Conservation (phyloP, 768 basidiomycete genomes). For the Xanthoconium stramineum region DNA sequence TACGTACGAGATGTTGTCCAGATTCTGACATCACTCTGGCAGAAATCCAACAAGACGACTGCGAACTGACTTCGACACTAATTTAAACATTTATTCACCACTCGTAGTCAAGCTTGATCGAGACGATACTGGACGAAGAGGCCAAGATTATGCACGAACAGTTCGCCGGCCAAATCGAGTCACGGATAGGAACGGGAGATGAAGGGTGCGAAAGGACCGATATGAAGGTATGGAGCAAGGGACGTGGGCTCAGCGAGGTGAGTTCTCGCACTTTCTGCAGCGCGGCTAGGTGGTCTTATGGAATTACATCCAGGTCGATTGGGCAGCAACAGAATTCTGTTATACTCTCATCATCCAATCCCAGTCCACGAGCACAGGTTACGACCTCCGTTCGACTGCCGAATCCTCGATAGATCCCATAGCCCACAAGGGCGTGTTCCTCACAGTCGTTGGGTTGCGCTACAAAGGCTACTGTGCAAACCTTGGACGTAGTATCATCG, state of each 20-base stretch:
- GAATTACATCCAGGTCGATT: conserved; percentile 64
- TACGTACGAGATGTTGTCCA: too few species aligned
- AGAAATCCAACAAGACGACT: conserved; percentile 79
- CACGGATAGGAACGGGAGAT: conserved; percentile 74
- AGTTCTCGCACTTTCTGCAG: conserved; percentile 29
- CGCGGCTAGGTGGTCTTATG: conserved; percentile 4
- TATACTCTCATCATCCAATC: conserved; percentile 97
- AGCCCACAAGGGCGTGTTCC: conserved; percentile 88
- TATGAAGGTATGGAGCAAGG: conserved; percentile 88
- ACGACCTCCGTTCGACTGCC: conserved; percentile 84
- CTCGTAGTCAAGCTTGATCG: too few species aligned
- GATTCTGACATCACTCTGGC: too few species aligned
- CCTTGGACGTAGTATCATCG: conserved; percentile 91
- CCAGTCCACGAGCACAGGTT: conserved; percentile 74
- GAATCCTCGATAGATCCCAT: conserved; percentile 83
- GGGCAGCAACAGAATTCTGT: conserved; percentile 86
- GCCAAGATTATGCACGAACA: conserved; percentile 89
- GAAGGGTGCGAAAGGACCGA: conserved; percentile 78
- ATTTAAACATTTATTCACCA: conserved; percentile 83
- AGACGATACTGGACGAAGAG: conserved; percentile 88
- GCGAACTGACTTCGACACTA: conserved; percentile 83
- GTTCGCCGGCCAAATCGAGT: too few species aligned
- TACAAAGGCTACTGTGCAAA: conserved; percentile 94
- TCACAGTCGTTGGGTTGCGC: conserved; percentile 83
- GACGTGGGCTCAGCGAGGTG: conserved; percentile 70